A percentile compares a stretch with the other conserved stretches of the same genome.
These are phyloP conservation scores for Bruguiera gymnorhiza DNA, from an alignment of 345 rosid genomes.

Conservation along the genomic window DNA sequence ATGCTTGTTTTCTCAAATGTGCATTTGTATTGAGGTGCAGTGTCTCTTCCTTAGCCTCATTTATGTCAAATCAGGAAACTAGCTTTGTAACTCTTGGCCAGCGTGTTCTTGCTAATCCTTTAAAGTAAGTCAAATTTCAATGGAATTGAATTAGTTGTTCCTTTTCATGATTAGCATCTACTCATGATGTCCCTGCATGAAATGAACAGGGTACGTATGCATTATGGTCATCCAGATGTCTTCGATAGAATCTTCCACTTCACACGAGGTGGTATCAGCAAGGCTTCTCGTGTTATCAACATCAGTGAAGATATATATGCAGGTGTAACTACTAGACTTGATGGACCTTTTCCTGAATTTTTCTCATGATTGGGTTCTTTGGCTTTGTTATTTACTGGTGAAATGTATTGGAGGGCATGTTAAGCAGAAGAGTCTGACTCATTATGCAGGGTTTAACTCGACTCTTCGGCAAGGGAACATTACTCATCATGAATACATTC, in stretches of 20 bases:
- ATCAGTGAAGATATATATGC: constrained; percentile 95
- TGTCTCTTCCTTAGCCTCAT: constrained; percentile 92
- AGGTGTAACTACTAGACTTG: constrained; percentile 39
- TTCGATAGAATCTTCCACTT: constrained; percentile 96
- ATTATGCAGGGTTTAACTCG: constrained; percentile 75
- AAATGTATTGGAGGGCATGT: neutral
- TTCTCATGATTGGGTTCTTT: neutral
- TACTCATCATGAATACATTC: constrained; percentile 98
- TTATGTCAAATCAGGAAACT: constrained; percentile 96
- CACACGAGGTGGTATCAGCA: constrained; percentile 99
- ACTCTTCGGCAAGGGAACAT: constrained; percentile 95
- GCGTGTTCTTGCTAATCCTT: constrained; percentile 90
- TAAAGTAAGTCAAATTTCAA: constrained; percentile 59
- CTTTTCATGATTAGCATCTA: constrained; percentile 4
- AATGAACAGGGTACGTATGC: constrained; percentile 82
- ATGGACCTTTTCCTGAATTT: neutral
- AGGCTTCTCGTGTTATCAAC: constrained; percentile 97
- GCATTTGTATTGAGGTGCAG: constrained; percentile 43
- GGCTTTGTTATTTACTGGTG: neutral
- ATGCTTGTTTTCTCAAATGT: constrained; percentile 3
- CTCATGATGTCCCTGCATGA: constrained; percentile 9
- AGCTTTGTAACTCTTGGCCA: constrained; percentile 96
- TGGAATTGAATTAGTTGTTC: constrained; percentile 3
- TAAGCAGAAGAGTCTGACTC: neutral
- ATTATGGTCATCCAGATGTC: constrained; percentile 99